Evolutionary conservation across 768 basidiomycete species (phyloP).

Genomic region (Trichaptum fuscoviolaceum): DNA sequence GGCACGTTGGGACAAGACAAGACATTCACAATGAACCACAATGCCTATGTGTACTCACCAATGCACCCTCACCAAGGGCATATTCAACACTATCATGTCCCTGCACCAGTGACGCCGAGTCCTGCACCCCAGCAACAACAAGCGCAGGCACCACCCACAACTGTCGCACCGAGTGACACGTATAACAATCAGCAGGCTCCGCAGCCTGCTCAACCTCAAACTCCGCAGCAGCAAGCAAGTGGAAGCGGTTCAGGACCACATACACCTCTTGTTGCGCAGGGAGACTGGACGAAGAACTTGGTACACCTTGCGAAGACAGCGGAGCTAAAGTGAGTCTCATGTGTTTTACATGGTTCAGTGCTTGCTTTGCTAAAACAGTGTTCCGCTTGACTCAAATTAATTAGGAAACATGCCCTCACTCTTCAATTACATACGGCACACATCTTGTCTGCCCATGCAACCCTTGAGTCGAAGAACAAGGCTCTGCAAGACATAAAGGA

Average conservation of each 20-base stretch:
- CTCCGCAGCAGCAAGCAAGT: background rate
- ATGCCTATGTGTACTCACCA: background rate
- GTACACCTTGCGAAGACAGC: slow-evolving; percentile 84
- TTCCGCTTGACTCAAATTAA: background rate
- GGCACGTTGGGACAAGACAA: background rate
- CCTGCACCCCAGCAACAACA: background rate
- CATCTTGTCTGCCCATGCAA: slow-evolving; percentile 77
- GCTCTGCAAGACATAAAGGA: slow-evolving; percentile 77
- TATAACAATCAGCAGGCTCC: background rate
- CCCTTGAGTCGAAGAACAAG: slow-evolving; percentile 71
- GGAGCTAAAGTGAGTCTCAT: slow-evolving; percentile 72
- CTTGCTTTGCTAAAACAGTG: background rate
- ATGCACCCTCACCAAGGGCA: background rate
- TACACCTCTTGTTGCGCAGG: slow-evolving; percentile 64
- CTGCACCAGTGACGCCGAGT: background rate
- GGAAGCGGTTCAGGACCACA: background rate
- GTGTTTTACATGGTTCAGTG: slow-evolving; percentile 3
- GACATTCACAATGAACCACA: background rate
- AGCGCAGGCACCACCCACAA: background rate
- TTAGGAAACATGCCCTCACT: slow-evolving; percentile 77
- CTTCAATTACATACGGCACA: slow-evolving; percentile 84
- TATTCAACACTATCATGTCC: background rate
- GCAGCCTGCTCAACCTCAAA: background rate
- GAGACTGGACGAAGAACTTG: slow-evolving; percentile 84
- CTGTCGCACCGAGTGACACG: background rate